Percentiles rank a stretch among this genome's conserved stretches.
Conservation (phyloP, 225 moss, liverwort and hornwort species). For the Thuidium tamariscinum region DNA sequence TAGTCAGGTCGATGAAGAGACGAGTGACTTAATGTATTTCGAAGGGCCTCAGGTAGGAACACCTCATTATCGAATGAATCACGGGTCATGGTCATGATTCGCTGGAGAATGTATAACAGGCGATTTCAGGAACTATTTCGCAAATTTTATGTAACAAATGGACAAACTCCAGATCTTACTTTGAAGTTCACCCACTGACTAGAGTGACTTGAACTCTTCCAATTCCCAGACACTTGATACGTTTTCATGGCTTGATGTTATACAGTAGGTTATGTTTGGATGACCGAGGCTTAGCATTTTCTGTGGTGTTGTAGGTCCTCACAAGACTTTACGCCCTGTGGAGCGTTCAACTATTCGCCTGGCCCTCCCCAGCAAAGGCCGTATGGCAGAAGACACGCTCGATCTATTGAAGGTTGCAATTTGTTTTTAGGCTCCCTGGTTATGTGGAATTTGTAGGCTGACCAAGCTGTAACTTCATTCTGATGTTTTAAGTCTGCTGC, state of each 20-base stretch:
- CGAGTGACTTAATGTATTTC: background rate
- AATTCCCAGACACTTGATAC: background rate
- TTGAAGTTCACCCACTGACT: background rate
- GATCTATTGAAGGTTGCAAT: conserved; percentile 48
- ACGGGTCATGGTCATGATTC: background rate
- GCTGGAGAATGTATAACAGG: background rate
- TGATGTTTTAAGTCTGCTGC: background rate
- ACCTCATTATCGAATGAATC: background rate
- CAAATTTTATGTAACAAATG: too few relatives aligned
- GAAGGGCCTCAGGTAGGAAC: background rate
- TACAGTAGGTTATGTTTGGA: background rate
- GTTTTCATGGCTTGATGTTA: background rate
- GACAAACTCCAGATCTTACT: background rate
- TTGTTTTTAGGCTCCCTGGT: background rate
- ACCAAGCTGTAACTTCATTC: background rate
- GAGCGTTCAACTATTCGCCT: conserved; percentile 57
- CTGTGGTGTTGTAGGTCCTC: conserved; percentile 9
- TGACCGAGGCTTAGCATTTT: background rate
- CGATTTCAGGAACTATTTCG: background rate
- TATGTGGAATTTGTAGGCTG: background rate
- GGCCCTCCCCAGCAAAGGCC: conserved; percentile 92
- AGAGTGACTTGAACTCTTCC: background rate
- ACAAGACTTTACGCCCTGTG: background rate
- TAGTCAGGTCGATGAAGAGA: background rate
- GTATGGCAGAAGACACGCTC: conserved; percentile 87